These are phyloP conservation scores for Coemansia reversa DNA, from an alignment of 192 early-diverging fungal genomes.

Conservation along the genomic window DNA sequence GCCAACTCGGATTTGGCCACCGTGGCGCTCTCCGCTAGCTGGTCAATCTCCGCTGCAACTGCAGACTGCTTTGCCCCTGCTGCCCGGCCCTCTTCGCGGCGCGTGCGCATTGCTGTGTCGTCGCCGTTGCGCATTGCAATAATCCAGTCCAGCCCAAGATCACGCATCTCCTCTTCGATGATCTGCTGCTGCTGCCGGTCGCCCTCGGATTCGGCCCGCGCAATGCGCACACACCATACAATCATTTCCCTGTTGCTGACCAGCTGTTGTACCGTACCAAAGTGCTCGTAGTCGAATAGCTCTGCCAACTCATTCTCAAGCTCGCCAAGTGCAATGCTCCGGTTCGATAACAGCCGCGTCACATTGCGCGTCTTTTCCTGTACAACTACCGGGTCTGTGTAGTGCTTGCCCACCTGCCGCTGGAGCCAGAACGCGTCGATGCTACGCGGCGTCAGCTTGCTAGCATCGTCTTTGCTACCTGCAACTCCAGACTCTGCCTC, in stretches of 20 bases:
- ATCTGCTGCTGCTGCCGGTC: constrained; percentile 54
- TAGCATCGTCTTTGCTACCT: constrained; percentile 11
- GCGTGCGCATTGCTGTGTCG: not conserved
- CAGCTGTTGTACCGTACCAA: constrained; percentile 89
- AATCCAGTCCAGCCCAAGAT: constrained; percentile 67
- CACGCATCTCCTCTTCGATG: constrained; percentile 70
- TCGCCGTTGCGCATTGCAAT: constrained; percentile 59
- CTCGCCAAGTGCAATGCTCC: constrained; percentile 68
- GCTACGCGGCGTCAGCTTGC: constrained; percentile 65
- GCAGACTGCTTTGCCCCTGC: constrained; percentile 4
- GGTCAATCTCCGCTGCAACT: constrained; percentile 1
- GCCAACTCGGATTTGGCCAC: not conserved
- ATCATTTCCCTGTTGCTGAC: constrained; percentile 86
- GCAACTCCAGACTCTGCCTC: not conserved
- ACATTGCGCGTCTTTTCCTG: constrained; percentile 85
- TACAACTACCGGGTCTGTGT: constrained; percentile 79
- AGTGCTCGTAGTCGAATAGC: constrained; percentile 96
- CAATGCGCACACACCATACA: constrained; percentile 87
- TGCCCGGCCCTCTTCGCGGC: not conserved
- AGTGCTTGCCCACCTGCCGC: constrained; percentile 76
- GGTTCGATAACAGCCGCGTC: constrained; percentile 68
- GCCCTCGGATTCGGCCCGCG: constrained; percentile 62
- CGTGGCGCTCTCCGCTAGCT: not conserved
- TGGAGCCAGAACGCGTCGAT: constrained; percentile 99
- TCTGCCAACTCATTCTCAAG: constrained; percentile 95